phyloP scores from a whole-genome alignment of 129 eudicot species.

The sunflower (Helianthus annuus) region DNA sequence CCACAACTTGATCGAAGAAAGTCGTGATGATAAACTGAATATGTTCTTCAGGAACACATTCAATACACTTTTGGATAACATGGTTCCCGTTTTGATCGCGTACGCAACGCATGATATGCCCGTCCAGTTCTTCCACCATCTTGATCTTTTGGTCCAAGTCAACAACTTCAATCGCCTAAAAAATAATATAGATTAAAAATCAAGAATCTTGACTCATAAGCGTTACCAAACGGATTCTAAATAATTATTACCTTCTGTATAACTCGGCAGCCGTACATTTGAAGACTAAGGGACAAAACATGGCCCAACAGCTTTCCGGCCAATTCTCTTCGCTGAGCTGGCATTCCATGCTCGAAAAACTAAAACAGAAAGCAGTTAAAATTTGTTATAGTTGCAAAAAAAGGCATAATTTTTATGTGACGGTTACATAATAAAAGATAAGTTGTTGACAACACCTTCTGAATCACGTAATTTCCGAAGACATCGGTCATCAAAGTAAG shows the following conservation, averaged over 20 bases:
- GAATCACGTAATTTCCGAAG: conserved; percentile 88
- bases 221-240: neutral
- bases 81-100: conserved; percentile 96
- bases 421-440: neutral
- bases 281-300: conserved; percentile 71
- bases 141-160: conserved; percentile 90
- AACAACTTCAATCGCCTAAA: conserved; percentile 91
- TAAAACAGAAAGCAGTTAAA: conserved; percentile 19
- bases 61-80: conserved; percentile 89
- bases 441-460: conserved; percentile 56
- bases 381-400: neutral
- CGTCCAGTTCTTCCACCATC: conserved; percentile 90
- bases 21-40: conserved; percentile 78
- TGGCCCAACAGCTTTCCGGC: conserved; percentile 65
- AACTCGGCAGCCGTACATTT: conserved; percentile 81
- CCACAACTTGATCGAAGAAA: conserved; percentile 81
- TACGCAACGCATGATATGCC: conserved; percentile 88
- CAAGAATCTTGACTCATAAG: neutral
- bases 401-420: neutral
- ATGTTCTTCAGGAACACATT: conserved; percentile 87
- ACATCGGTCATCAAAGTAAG: conserved; percentile 93
- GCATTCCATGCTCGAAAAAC: conserved; percentile 82
- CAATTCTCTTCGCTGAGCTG: conserved; percentile 64
- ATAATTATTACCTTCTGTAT: conserved; percentile 60
- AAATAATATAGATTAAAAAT: neutral